Evolutionary conservation across 179 eudicot species (phyloP), one percentile per base, ranked within the genome.

Genomic region (Camellia oleifera): DNA sequence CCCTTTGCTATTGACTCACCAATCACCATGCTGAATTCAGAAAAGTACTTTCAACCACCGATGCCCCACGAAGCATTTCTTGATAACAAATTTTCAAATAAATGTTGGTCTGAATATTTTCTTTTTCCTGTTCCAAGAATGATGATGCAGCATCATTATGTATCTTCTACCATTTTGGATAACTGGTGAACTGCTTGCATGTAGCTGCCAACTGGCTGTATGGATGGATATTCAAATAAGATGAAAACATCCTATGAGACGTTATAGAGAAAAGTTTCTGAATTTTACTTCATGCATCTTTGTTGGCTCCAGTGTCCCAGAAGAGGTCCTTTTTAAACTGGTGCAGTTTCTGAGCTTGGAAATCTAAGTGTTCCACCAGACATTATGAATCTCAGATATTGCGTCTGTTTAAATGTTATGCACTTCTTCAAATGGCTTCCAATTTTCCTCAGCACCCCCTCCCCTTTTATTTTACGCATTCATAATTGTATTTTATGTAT

Each of bases 401-500:
- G 52, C 0, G 10, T 18, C 26, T 56, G 45, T 23, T 64, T 23
- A 66, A 66, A 44, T 53, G 18, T 54, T 7, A 13, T 23, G 14
- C 5, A 32, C 65, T 77, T 52, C 52, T 77, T 42, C 12, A 23
- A 26, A 54, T 71, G 45, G 45, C 57, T 53, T 44, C 66, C 44
- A 15, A 18, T 65, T 67, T 72, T 48, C 52, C 52, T 53, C 69
- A 15, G 7, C 63, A 48, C 50, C 63, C 5, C 12, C 23, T 5
- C 61, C 52, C 5, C 10, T 15, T 13, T 77, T 77, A 20, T 5
- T 65, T 64, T 77, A n/a, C 45, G 54, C 42, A 69, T 42, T 69
- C 50, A 1, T 65, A 17, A 40, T 66, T 54, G 7, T 78, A 18
- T 44, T 45, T 40, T 44, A 17, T 80, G 50, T 64, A 85, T 77